These are phyloP conservation scores for Hexamita inflata DNA, from an alignment of 208 protist species.

Conservation along the genomic window DNA sequence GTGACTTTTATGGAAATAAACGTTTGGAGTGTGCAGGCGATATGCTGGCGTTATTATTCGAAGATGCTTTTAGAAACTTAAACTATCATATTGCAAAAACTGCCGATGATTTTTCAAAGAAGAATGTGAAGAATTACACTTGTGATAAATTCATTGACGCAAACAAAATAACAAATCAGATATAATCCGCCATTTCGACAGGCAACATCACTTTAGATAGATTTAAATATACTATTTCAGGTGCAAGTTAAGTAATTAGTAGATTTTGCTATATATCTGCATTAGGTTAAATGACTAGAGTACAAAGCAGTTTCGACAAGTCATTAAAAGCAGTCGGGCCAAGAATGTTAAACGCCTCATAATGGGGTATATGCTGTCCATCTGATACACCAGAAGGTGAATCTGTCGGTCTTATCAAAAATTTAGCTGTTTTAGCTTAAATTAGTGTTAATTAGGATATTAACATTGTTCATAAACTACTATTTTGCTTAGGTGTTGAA, in stretches of 20 bases:
- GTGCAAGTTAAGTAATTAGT: slow-evolving; percentile 79
- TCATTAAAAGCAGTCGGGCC: slow-evolving; percentile 85
- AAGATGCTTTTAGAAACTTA: slow-evolving; percentile 77
- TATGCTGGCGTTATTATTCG: slow-evolving; percentile 24
- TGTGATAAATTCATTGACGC: slow-evolving; percentile 69
- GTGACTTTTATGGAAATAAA: slow-evolving; percentile 99
- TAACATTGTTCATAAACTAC: slow-evolving; percentile 50
- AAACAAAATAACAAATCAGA: slow-evolving; percentile 82
- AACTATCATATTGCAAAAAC: slow-evolving; percentile 63
- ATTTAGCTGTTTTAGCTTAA: slow-evolving; percentile 88
- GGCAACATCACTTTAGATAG: slow-evolving; percentile 84
- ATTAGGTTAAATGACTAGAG: slow-evolving; percentile 94
- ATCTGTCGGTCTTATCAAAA: slow-evolving; percentile 96
- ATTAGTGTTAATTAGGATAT: slow-evolving; percentile 87
- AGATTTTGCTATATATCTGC: slow-evolving; percentile 92
- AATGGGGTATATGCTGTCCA: slow-evolving; percentile 99
- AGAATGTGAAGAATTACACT: slow-evolving; percentile 66
- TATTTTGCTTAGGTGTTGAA: not conserved
- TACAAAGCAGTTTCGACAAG: slow-evolving; percentile 96
- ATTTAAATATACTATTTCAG: slow-evolving; percentile 74
- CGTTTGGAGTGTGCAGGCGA: slow-evolving; percentile 62
- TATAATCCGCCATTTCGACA: slow-evolving; percentile 81
- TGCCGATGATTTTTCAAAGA: slow-evolving; percentile 34
- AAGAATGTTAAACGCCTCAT: slow-evolving; percentile 77
- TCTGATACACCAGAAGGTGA: slow-evolving; percentile 95